Percentiles rank a stretch among this genome's conserved stretches.
Conservation (phyloP, 768 basidiomycete genomes). For the Pulveroboletus ravenelii region DNA sequence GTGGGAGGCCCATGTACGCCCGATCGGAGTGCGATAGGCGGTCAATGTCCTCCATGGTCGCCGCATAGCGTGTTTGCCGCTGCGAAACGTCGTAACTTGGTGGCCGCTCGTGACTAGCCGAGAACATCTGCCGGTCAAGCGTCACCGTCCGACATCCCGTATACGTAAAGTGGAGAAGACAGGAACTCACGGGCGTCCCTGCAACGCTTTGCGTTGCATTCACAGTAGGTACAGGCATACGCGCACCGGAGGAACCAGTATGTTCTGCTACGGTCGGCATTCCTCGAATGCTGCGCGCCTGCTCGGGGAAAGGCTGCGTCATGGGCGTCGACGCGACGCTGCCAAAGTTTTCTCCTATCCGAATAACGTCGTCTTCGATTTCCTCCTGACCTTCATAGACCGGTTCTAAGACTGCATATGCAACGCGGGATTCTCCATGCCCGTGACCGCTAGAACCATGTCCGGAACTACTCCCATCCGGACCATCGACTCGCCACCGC, state of each 20-base stretch:
- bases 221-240: not conserved
- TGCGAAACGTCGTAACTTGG: conserved; percentile 16
- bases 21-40: conserved; percentile 22
- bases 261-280: conserved; percentile 4
- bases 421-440: conserved; percentile 1
- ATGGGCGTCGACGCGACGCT: conserved; percentile 14
- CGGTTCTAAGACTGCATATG: conserved; percentile 4
- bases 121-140: conserved; percentile 4
- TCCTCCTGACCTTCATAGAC: conserved; percentile 11
- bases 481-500: conserved; percentile 25
- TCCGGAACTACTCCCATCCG: conserved; percentile 21
- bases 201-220: not conserved
- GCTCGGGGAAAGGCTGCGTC: conserved; percentile 9
- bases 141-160: not conserved
- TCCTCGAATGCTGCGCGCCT: conserved; percentile 1
- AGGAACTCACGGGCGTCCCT: conserved; percentile 14
- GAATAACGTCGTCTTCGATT: conserved; percentile 12
- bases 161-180: not conserved
- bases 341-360: conserved; percentile 17
- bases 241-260: not conserved
- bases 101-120: conserved; percentile 6
- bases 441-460: conserved; percentile 14
- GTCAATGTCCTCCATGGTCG: conserved; percentile 24
- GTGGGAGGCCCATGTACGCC: conserved; percentile 34
- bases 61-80: conserved; percentile 4